Evolutionary conservation across 163 green algal genomes (phyloP).

Genomic region (Volvox carteri): DNA sequence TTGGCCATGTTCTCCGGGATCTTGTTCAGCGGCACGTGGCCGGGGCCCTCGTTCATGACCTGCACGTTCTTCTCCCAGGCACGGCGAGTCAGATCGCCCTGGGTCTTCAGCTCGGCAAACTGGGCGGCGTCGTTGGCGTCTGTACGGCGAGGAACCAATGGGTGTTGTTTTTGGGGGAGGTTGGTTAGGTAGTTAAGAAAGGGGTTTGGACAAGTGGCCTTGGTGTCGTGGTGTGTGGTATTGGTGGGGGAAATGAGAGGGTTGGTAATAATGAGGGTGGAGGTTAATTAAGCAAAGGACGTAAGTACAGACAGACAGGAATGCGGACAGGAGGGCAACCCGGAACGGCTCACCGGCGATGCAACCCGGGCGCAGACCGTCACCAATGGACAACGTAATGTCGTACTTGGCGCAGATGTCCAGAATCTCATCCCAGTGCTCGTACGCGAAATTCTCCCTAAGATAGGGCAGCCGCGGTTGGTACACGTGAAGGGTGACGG

Average conservation of each 20-base stretch:
- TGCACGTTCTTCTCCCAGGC: conserved; percentile 96
- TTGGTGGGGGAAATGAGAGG: too few species aligned
- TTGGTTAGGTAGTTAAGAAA: too few species aligned
- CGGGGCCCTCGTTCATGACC: conserved; percentile 98
- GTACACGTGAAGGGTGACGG: neutral
- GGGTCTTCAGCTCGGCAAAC: conserved; percentile 96
- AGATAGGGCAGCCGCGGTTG: neutral
- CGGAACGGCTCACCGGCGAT: conserved; percentile 83
- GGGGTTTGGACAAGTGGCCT: too few species aligned
- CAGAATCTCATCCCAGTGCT: conserved; percentile 98
- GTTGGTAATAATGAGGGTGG: too few species aligned
- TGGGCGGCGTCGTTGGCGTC: conserved; percentile 97
- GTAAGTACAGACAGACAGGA: too few species aligned
- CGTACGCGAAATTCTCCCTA: conserved; percentile 97
- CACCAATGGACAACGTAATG: conserved; percentile 92
- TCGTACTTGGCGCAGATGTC: conserved; percentile 95
- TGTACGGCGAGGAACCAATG: conserved; percentile 17
- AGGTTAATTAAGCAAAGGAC: too few species aligned
- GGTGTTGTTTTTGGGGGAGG: neutral
- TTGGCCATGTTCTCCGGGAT: conserved; percentile 98
- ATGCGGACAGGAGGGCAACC: too few species aligned
- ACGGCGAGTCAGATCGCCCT: conserved; percentile 94
- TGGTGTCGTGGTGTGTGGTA: too few species aligned
- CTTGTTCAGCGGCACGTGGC: conserved; percentile 96
- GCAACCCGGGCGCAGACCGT: conserved; percentile 92